A percentile compares a stretch with the other conserved stretches of the same genome.
Evolutionary conservation across 768 basidiomycete species (phyloP).

Genomic region (Collybia mongolica): DNA sequence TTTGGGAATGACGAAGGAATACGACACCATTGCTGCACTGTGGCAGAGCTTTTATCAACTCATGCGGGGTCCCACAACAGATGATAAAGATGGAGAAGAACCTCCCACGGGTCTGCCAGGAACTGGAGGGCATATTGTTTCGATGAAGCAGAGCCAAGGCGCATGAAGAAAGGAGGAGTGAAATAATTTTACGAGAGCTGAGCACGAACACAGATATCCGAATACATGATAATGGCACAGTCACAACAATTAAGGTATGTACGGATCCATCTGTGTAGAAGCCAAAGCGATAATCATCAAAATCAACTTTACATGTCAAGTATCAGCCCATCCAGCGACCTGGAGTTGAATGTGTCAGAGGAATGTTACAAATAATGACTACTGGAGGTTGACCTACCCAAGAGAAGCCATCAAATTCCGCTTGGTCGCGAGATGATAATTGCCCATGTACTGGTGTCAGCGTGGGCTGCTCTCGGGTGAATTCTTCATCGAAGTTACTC

Average conservation of each 20-base stretch:
- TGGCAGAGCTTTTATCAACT: conserved; percentile 82
- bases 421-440: conserved; percentile 84
- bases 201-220: conserved; percentile 32
- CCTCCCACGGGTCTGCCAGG: conserved; percentile 53
- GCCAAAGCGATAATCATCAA: conserved; percentile 21
- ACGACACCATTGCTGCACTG: conserved; percentile 81
- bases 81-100: conserved; percentile 33
- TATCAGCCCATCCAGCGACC: conserved; percentile 63
- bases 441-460: conserved; percentile 97
- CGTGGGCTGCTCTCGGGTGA: conserved; percentile 95
- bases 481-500: conserved; percentile 95
- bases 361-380: background rate
- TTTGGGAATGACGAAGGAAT: conserved; percentile 88
- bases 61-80: conserved; percentile 56
- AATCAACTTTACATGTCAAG: conserved; percentile 29
- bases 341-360: conserved; percentile 12
- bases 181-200: conserved; percentile 15
- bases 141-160: conserved; percentile 22
- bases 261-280: conserved; percentile 16
- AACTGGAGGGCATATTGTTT: conserved; percentile 67
- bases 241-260: conserved; percentile 18
- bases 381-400: conserved; percentile 55
- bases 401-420: conserved; percentile 96
- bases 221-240: conserved; percentile 29
- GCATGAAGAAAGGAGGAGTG: conserved; percentile 7